Base-by-base conservation (phyloP, 306 rosid species). In the Cicer bijugum region DNA sequence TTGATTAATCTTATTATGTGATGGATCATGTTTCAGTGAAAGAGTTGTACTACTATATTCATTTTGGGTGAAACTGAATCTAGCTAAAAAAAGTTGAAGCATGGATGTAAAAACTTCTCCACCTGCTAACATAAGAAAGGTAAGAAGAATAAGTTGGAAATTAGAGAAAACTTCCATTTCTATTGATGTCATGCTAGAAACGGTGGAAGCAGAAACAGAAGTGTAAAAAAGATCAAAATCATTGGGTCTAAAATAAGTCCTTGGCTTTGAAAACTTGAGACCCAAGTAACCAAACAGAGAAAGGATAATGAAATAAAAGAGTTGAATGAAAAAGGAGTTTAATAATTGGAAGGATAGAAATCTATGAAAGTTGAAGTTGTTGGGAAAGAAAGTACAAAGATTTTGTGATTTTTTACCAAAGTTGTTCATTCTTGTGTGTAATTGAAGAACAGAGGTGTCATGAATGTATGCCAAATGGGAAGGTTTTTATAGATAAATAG, bases 101-200 rank as follows among this genome's bases (percentile, higher is more conserved):
- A 84, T 9, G 75, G 98, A 93, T 78, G 79, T 81, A 39, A 89
- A 88, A 57, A 84, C 83, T 57, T 93, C 96, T 0, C 97, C 91
- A 8, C 97, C 96, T 0, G 73, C 2, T 0, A 91, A 75, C 96
- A 93, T 93, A 59, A 77, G 85, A 71, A 82, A 12, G 61, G 79
- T 82, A 10, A 82, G 19, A 35, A 82, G 75, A 72, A 82, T 47
- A 67, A 76, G 85, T 50, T 83, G 85, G 0, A 57, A 73, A 45
- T 78, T 60, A 20, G 82, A 77, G 77, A 82, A 78, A 61, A 2
- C 65, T 73, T 91, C 92, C 92, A 89, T 91, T 80, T 93, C 94
- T 0, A 89, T 16, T 0, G 84, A 78, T 0, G 89, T 83, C 93
- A 91, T 85, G 85, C 98, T 93, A 9, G 98, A 91, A 16, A 85